phyloP scores from a whole-genome alignment of 495 filamentous ascomycete species.

The Penicillium roqueforti region DNA sequence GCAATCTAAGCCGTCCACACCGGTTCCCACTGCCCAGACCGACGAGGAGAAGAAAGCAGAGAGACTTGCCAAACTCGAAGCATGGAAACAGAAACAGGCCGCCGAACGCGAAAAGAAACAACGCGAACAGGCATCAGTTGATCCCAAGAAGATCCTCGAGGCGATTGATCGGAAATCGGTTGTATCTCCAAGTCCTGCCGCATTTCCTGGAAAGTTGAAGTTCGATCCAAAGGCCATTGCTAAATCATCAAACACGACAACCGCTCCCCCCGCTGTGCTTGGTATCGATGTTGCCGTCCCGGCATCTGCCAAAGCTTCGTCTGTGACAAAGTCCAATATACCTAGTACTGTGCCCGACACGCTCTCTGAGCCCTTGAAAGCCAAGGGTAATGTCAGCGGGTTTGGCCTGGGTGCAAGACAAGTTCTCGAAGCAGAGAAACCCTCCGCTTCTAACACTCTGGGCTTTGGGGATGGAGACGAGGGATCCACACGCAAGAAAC shows the following conservation, averaged over 20 bases:
- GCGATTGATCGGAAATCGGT: constrained; percentile 72
- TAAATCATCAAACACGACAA: constrained; percentile 43
- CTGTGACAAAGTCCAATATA: constrained; percentile 36
- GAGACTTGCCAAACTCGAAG: constrained; percentile 76
- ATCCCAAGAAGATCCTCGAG: constrained; percentile 62
- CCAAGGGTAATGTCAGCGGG: constrained; percentile 69
- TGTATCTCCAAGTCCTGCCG: constrained; percentile 37
- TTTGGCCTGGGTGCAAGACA: constrained; percentile 75
- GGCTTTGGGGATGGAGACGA: constrained; percentile 90
- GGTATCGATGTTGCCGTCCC: constrained; percentile 62
- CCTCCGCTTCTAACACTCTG: constrained; percentile 64
- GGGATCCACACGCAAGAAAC: constrained; percentile 75
- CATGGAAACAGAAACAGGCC: constrained; percentile 85
- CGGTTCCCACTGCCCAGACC: constrained; percentile 53
- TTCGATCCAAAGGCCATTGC: constrained; percentile 87
- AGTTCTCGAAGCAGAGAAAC: constrained; percentile 58
- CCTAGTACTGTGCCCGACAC: constrained; percentile 47
- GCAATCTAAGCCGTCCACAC: constrained; percentile 43
- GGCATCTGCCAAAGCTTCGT: constrained; percentile 46
- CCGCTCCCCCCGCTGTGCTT: constrained; percentile 43
- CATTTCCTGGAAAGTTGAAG: constrained; percentile 81
- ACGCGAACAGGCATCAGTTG: constrained; percentile 59
- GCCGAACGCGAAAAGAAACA: constrained; percentile 75
- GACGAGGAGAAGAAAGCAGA: constrained; percentile 85
- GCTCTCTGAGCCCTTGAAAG: constrained; percentile 46